Conservation (phyloP, 768 basidiomycete genomes). For the Lentinula sp. region DNA sequence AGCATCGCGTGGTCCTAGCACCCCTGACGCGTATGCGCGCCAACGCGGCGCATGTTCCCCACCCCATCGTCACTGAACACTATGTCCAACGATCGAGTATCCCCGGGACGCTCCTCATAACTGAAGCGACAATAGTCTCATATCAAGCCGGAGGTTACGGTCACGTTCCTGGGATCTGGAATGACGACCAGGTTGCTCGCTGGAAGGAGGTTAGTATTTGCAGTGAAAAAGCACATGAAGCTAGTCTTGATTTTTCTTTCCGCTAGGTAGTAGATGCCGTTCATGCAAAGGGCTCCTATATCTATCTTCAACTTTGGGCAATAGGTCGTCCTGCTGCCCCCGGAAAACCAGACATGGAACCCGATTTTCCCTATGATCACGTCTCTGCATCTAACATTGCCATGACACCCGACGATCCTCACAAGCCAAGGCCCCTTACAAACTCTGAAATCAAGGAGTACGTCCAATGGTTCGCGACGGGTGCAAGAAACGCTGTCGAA, state of each 20-base stretch:
- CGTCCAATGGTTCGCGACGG: constrained; percentile 33
- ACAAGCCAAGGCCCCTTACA: constrained; percentile 25
- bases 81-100: constrained; percentile 22
- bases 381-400: constrained; percentile 19
- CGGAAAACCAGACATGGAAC: constrained; percentile 2
- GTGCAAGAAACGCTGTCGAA: constrained; percentile 37
- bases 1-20: constrained; percentile 27
- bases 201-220: constrained; percentile 13
- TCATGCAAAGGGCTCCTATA: constrained; percentile 30
- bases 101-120: constrained; percentile 30
- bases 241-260: not conserved
- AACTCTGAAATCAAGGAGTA: constrained; percentile 33
- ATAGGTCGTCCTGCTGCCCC: constrained; percentile 28
- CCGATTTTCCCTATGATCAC: constrained; percentile 12
- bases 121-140: constrained; percentile 34
- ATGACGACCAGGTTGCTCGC: constrained; percentile 10
- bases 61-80: constrained; percentile 19
- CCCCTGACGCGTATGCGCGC: constrained; percentile 27
- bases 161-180: constrained; percentile 16
- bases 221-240: not conserved
- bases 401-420: not conserved
- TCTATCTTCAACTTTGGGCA: constrained; percentile 48
- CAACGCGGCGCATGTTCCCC: constrained; percentile 14
- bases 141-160: constrained; percentile 16
- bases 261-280: constrained; percentile 37